Evolutionary conservation across 2,329 filamentous ascomycete genomes (phyloP).

Genomic region (Fusarium cyanostomum): DNA sequence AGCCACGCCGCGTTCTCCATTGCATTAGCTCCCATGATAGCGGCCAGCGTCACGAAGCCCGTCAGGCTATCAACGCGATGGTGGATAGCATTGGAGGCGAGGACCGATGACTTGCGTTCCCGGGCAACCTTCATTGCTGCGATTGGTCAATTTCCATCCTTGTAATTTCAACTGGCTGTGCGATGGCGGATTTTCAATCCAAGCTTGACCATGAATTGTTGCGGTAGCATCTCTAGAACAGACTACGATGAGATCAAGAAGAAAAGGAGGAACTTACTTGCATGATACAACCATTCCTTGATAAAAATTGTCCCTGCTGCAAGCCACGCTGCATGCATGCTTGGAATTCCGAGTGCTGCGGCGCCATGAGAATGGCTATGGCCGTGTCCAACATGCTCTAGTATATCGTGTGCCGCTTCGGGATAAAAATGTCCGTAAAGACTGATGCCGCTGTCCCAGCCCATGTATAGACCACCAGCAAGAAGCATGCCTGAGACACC

Average conservation of each 20-base stretch:
- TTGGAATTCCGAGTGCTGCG: constrained; percentile 67
- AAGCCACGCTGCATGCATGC: constrained; percentile 94
- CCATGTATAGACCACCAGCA: constrained; percentile 91
- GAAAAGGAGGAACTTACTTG: constrained; percentile 73
- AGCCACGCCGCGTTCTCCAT: constrained; percentile 89
- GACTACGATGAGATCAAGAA: not conserved
- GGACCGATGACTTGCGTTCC: constrained; percentile 93
- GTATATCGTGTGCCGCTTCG: constrained; percentile 71
- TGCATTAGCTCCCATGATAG: constrained; percentile 89
- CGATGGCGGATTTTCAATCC: not conserved
- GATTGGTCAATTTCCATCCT: constrained; percentile 40
- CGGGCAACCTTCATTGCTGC: constrained; percentile 93
- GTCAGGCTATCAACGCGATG: constrained; percentile 96
- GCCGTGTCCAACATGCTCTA: constrained; percentile 69
- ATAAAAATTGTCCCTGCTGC: constrained; percentile 88
- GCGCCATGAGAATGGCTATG: constrained; percentile 70
- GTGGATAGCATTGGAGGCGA: constrained; percentile 95
- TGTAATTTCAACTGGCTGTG: not conserved
- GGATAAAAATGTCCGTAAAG: constrained; percentile 79
- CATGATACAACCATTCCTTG: constrained; percentile 97
- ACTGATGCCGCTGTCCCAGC: constrained; percentile 74
- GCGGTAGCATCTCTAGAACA: not conserved
- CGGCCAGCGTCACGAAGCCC: constrained; percentile 89
- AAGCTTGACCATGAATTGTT: not conserved
- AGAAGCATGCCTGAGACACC: constrained; percentile 93